These are phyloP conservation scores for Lipomyces anomalus DNA, from an alignment of 805 yeast genomes.

Conservation along the genomic window DNA sequence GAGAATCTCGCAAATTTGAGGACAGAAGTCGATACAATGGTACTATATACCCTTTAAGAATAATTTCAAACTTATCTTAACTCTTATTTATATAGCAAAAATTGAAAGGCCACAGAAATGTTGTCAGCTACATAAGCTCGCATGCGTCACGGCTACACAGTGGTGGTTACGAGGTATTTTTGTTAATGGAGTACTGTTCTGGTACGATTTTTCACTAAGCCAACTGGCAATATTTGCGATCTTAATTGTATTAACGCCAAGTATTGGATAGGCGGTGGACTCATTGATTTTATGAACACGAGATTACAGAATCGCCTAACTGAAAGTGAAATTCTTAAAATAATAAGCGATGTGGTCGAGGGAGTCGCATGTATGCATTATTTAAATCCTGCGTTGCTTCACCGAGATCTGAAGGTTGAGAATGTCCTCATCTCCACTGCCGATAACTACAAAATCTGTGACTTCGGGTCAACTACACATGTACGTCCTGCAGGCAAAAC, in stretches of 20 bases:
- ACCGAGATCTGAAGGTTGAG: slow-evolving; percentile 90
- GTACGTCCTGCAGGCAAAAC: slow-evolving; percentile 69
- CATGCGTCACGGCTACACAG: slow-evolving; percentile 72
- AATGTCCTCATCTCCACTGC: slow-evolving; percentile 71
- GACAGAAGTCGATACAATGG: slow-evolving; percentile 96
- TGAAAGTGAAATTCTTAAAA: slow-evolving; percentile 71
- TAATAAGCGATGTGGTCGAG: slow-evolving; percentile 72
- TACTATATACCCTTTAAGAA: slow-evolving; percentile 1
- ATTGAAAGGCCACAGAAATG: slow-evolving; percentile 65
- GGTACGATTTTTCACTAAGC: too few species aligned
- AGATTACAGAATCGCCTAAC: slow-evolving; percentile 70
- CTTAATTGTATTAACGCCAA: not conserved
- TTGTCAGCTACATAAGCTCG: slow-evolving; percentile 89
- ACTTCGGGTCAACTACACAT: slow-evolving; percentile 75
- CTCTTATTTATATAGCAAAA: slow-evolving; percentile 42
- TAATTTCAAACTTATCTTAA: not conserved
- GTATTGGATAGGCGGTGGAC: slow-evolving; percentile 47
- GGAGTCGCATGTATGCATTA: slow-evolving; percentile 86
- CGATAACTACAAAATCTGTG: slow-evolving; percentile 76
- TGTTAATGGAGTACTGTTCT: slow-evolving; percentile 90
- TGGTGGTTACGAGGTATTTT: slow-evolving; percentile 73
- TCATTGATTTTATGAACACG: slow-evolving; percentile 82
- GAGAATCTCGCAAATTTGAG: slow-evolving; percentile 71
- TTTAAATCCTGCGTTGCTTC: slow-evolving; percentile 61
- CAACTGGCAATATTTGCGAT: not conserved